Evolutionary conservation across 345 rosid species (phyloP).

Genomic region (Lagerstroemia speciosa): DNA sequence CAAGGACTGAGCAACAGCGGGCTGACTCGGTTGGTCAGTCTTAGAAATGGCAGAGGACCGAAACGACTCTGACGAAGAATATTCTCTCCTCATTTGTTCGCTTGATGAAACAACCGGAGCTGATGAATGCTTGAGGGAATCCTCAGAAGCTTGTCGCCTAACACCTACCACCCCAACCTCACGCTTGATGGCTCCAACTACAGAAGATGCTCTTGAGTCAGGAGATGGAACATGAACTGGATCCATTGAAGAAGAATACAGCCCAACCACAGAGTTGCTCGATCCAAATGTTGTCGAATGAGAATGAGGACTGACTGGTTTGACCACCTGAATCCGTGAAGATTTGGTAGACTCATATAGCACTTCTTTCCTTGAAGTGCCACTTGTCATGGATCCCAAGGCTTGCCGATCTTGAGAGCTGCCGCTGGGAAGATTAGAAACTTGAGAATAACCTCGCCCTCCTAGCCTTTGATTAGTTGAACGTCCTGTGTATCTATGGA

Average conservation of each 20-base stretch:
- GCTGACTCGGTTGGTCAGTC: slow-evolving; percentile 39
- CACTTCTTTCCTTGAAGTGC: slow-evolving; percentile 20
- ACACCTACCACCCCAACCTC: slow-evolving; percentile 82
- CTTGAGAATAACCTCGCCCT: slow-evolving; percentile 19
- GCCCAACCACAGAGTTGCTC: slow-evolving; percentile 68
- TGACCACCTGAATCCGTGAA: slow-evolving; percentile 27
- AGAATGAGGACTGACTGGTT: slow-evolving; percentile 26
- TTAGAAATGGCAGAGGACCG: slow-evolving; percentile 42
- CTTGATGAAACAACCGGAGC: slow-evolving; percentile 33
- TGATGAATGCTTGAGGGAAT: slow-evolving; percentile 35
- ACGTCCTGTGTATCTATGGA: slow-evolving; percentile 28
- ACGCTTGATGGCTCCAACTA: slow-evolving; percentile 83
- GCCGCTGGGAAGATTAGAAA: slow-evolving; percentile 26
- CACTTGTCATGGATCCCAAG: slow-evolving; percentile 22
- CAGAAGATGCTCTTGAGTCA: slow-evolving; percentile 62
- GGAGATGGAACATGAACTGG: slow-evolving; percentile 97
- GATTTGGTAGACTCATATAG: slow-evolving; percentile 19
- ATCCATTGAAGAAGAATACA: slow-evolving; percentile 78
- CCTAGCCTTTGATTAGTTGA: slow-evolving; percentile 32
- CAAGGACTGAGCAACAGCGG: slow-evolving; percentile 33
- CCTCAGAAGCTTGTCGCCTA: slow-evolving; percentile 50
- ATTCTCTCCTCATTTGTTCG: slow-evolving; percentile 38
- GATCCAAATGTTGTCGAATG: slow-evolving; percentile 30
- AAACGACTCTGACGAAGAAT: slow-evolving; percentile 49
- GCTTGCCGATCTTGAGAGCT: slow-evolving; percentile 24